Conservation (phyloP, 2,329 filamentous ascomycete genomes). For the Hypoxylon sp. region DNA sequence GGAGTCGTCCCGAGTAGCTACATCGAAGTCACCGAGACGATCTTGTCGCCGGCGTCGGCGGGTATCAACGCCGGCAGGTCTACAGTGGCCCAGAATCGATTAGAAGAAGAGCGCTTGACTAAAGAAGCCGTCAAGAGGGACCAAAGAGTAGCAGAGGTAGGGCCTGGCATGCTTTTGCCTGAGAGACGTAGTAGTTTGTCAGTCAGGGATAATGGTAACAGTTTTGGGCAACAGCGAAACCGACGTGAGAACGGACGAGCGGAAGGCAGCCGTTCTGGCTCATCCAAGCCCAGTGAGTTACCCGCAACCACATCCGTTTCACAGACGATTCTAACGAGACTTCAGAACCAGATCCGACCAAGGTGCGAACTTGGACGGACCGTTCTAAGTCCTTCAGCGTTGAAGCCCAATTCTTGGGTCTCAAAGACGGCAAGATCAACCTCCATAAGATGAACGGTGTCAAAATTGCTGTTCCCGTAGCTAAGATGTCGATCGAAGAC, state of each 20-base stretch:
- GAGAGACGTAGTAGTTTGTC: conserved; percentile 83
- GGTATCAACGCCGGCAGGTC: conserved; percentile 69
- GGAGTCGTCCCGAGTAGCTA: conserved; percentile 98
- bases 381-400: conserved; percentile 96
- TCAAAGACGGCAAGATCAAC: conserved; percentile 97
- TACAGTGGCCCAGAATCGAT: conserved; percentile 78
- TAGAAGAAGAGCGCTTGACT: conserved; percentile 86
- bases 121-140: conserved; percentile 81
- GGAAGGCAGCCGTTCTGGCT: conserved; percentile 65
- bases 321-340: conserved; percentile 35
- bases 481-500: conserved; percentile 96
- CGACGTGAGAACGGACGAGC: conserved; percentile 74
- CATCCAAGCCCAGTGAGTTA: conserved; percentile 79
- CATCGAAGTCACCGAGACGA: conserved; percentile 83
- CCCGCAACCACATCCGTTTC: not conserved
- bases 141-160: conserved; percentile 78
- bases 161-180: conserved; percentile 80
- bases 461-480: conserved; percentile 95
- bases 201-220: conserved; percentile 74
- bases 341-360: conserved; percentile 82
- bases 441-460: conserved; percentile 98
- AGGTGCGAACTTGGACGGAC: conserved; percentile 94
- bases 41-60: conserved; percentile 62
- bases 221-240: conserved; percentile 77
- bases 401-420: conserved; percentile 93